Evolutionary conservation across 371 early-diverging fungal species (phyloP), one percentile per base, ranked within the genome.

Genomic region (Circinella umbellata): DNA sequence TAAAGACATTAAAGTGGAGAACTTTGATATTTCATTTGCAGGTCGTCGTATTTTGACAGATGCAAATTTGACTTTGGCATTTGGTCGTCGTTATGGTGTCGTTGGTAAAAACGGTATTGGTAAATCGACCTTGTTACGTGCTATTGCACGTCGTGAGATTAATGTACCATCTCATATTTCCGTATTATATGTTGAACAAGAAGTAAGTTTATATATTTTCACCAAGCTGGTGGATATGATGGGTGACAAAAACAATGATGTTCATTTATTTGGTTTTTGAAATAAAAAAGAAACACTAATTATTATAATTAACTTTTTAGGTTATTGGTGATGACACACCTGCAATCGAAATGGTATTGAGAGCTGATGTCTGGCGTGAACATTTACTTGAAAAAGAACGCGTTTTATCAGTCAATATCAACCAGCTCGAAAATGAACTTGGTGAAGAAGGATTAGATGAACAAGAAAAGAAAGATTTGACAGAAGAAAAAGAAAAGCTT

Each of bases 31-130:
- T 62, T 92, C 94, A 35, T 95, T 94, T 88, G 95, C 94, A 59
- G 97, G 98, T 49, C 94, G 95, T 80, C 92, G 92, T 76, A 98
- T 99, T 69, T 86, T 99, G 36, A 93, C 91, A 53, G 92, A 94
- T 77, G 91, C 98, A 66, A 89, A 80, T 70, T 74, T 99, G 48
- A 91, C 89, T 7, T 75, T 99, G 74, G 88, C 90, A 18, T 95
- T 90, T 85, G 98, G 98, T 42, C 90, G 98, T 68, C 87, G 98
- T 59, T 98, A 85, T 82, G 98, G 98, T 80, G 88, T 99, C 17
- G 94, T 99, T 17, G 99, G 99, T 70, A 92, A 94, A 73, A 99
- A 99, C 90, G 99, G 99, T 88, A 93, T 97, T 61, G 91, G 91
- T 75, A 99, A 99, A 85, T 97, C 98, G 13, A 99, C 99, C 10